A percentile compares a stretch with the other conserved stretches of the same genome.
Conservation (phyloP, 768 basidiomycete genomes). For the Hericium rajendrae region DNA sequence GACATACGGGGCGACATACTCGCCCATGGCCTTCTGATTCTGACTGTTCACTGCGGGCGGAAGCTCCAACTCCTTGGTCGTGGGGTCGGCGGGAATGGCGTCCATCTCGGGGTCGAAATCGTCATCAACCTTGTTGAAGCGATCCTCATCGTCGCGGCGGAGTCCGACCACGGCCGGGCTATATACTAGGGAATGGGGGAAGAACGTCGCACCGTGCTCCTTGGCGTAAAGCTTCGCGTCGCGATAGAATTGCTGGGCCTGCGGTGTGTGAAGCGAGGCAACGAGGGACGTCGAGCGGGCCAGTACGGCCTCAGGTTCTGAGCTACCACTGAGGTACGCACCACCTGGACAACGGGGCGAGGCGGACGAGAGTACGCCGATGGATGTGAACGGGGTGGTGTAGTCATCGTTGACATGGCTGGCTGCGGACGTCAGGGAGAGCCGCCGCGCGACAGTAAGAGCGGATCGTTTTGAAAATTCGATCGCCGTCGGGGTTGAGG, state of each 20-base stretch:
- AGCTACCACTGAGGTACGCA: conserved; percentile 6
- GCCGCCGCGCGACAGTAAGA: conserved; percentile 9
- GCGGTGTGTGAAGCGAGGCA: conserved; percentile 5
- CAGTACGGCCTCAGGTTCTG: conserved; percentile 3
- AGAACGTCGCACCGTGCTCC: background rate
- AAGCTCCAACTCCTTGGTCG: conserved; percentile 8
- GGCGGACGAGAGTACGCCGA: conserved; percentile 7
- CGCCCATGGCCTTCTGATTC: conserved; percentile 11
- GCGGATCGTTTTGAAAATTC: conserved; percentile 8
- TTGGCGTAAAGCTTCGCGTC: conserved; percentile 2
- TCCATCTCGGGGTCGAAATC: conserved; percentile 12
- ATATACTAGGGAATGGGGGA: conserved; percentile 9
- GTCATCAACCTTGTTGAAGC: conserved; percentile 4
- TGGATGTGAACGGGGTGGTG: background rate
- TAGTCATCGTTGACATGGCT: background rate
- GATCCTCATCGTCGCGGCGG: conserved; percentile 13
- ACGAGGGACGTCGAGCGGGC: conserved; percentile 11
- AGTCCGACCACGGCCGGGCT: conserved; percentile 10
- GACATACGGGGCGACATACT: conserved; percentile 11
- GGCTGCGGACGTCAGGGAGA: conserved; percentile 1
- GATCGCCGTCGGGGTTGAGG: background rate
- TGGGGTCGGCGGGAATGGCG: conserved; percentile 14
- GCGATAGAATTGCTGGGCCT: conserved; percentile 3
- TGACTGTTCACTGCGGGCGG: conserved; percentile 11
- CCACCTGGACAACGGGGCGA: conserved; percentile 7